phyloP scores from a whole-genome alignment of 768 basidiomycete genomes.

The Lanmaoa pseudosensibilis region DNA sequence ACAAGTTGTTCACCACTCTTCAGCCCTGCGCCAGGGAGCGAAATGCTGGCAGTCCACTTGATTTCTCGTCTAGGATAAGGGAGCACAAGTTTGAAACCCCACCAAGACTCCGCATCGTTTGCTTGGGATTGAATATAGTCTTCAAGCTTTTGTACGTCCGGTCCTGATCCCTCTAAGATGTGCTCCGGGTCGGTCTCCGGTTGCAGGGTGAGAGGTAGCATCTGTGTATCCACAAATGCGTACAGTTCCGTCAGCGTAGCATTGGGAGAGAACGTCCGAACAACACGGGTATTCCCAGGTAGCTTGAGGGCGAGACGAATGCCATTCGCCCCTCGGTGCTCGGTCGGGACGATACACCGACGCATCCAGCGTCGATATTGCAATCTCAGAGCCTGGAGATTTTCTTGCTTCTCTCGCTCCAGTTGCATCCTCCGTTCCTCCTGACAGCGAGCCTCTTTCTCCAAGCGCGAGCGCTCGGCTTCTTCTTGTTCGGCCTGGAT shows the following conservation, averaged over 20 bases:
- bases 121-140: slow-evolving; percentile 33
- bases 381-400: slow-evolving; percentile 40
- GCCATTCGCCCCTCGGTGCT: slow-evolving; percentile 26
- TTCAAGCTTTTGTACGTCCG: slow-evolving; percentile 39
- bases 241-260: slow-evolving; percentile 66
- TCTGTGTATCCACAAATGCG: slow-evolving; percentile 66
- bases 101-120: slow-evolving; percentile 47
- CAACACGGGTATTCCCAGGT: slow-evolving; percentile 54
- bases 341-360: slow-evolving; percentile 42
- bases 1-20: slow-evolving; percentile 65
- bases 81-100: slow-evolving; percentile 68
- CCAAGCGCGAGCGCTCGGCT: slow-evolving; percentile 35
- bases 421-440: slow-evolving; percentile 38
- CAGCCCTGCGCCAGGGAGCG: slow-evolving; percentile 47
- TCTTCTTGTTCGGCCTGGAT: slow-evolving; percentile 46
- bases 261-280: slow-evolving; percentile 51
- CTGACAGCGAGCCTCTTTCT: slow-evolving; percentile 30
- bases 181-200: slow-evolving; percentile 42
- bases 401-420: slow-evolving; percentile 38
- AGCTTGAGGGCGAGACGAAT: slow-evolving; percentile 55
- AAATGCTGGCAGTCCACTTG: slow-evolving; percentile 43
- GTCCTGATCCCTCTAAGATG: slow-evolving; percentile 38
- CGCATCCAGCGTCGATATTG: slow-evolving; percentile 64
- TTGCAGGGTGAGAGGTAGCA: slow-evolving; percentile 43
- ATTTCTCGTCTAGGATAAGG: slow-evolving; percentile 73